Base-by-base conservation (phyloP, 1,284 basidiomycete species). In the Sanghuangporus baumii region DNA sequence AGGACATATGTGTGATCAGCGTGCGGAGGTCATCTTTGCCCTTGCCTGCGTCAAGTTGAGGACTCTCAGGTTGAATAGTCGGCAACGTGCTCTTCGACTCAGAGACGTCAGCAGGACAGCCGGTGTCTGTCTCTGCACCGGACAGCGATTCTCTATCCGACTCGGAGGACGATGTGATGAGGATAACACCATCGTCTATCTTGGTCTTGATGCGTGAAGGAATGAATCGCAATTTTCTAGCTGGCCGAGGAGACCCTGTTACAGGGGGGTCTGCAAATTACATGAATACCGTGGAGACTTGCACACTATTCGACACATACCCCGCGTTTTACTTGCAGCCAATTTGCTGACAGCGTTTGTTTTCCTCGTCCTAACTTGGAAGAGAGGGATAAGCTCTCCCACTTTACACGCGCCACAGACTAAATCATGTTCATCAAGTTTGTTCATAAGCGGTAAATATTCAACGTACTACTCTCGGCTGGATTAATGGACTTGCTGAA, bases 401-500 rank as follows among this genome's bases (percentile, higher is more conserved):
- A 71, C 76, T 69, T 79, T 82, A 69, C 81, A 83, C 0, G 69
- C 73, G 16, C 80, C 80, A 65, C 81, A 83, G 18, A 78, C 81
- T 81, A 52, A 55, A 26, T 37, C 0, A 18, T 57, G 56, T 23
- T 8, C 26, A 31, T 60, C 41, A 59, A 16, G 57, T 77, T 79
- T 1, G 75, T 78, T 79, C 34, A 16, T 60, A 37, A 26, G 31
- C 6, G 46, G 51, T 26, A 36, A 26, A 41, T 34, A 16, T 36
- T 38, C 31, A 37, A 78, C 84, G 65, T 69, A 85, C 88, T 78
- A 66, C 84, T 85, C 73, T 83, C 81, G n/a, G 83, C 78, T 7
- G 86, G 79, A 18, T 82, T 78, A 67, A 93, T 92, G 12, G 89
- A 91, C 65, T 89, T 91, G 66, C 83, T 87, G 69, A 88, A 87